These are phyloP conservation scores for Bipolaris victoriae DNA, from an alignment of 2,329 filamentous ascomycete genomes.

Conservation along the genomic window DNA sequence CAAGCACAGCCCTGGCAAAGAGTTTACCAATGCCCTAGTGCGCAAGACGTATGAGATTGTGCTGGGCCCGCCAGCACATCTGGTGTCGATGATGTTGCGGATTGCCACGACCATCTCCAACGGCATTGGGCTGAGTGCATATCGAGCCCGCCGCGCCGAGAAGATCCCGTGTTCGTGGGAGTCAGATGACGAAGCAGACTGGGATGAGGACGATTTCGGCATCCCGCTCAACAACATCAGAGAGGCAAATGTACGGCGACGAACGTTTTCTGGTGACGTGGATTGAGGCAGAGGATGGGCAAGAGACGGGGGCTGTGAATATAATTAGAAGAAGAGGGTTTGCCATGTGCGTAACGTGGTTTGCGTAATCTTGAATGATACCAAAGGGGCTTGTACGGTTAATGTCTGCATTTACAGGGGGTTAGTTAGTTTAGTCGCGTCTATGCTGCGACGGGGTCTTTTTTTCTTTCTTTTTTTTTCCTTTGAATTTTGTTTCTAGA, in stretches of 20 bases:
- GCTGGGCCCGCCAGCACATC: conserved; percentile 78
- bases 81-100: conserved; percentile 78
- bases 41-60: conserved; percentile 79
- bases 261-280: conserved; percentile 33
- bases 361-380: conserved; percentile 27
- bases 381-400: conserved; percentile 27
- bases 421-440: conserved; percentile 21
- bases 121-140: conserved; percentile 48
- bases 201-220: conserved; percentile 63
- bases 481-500: background rate
- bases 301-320: background rate
- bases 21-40: conserved; percentile 65
- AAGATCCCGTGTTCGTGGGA: conserved; percentile 62
- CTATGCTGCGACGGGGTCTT: conserved; percentile 19
- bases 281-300: conserved; percentile 22
- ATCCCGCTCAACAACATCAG: conserved; percentile 52
- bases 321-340: conserved; percentile 11
- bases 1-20: conserved; percentile 46
- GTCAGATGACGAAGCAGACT: conserved; percentile 61
- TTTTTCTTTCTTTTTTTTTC: conserved; percentile 13
- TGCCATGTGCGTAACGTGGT: background rate
- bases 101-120: conserved; percentile 77
- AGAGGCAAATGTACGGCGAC: conserved; percentile 28
- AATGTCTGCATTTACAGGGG: conserved; percentile 29
- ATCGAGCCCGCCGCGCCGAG: conserved; percentile 37